phyloP scores from a whole-genome alignment of 306 rosid genomes.

The Vicia faba region DNA sequence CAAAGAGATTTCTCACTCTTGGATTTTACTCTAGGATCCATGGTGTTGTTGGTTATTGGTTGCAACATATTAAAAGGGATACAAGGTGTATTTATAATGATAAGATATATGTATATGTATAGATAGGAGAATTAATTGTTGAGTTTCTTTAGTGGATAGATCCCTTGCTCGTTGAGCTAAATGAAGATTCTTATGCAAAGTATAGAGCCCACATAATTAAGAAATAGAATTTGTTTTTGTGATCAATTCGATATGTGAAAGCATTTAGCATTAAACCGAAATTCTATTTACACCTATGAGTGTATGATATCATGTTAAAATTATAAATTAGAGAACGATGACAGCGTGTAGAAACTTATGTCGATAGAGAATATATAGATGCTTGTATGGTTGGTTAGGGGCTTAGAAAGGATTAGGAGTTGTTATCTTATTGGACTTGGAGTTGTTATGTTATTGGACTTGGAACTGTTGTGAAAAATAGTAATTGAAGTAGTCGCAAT shows the following conservation, averaged over 20 bases:
- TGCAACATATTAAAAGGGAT: constrained; percentile 5
- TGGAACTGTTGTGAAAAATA: too few relatives aligned
- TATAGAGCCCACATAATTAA: constrained; percentile 21
- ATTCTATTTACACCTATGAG: not conserved
- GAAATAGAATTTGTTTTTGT: constrained; percentile 26
- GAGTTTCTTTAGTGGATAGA: constrained; percentile 36
- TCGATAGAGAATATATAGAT: too few relatives aligned
- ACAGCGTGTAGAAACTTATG: too few relatives aligned
- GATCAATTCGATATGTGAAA: constrained; percentile 24
- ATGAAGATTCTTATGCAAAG: constrained; percentile 38
- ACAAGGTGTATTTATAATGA: constrained; percentile 39
- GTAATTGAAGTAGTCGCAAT: too few relatives aligned
- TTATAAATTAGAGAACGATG: not conserved
- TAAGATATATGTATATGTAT: constrained; percentile 11
- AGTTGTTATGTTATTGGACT: too few relatives aligned
- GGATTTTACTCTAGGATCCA: constrained; percentile 41
- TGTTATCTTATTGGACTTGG: too few relatives aligned
- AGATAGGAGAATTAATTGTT: constrained; percentile 20
- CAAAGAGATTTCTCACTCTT: constrained; percentile 53
- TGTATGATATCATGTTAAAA: not conserved
- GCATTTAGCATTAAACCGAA: constrained; percentile 7
- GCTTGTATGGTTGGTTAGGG: too few relatives aligned
- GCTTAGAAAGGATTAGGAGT: too few relatives aligned
- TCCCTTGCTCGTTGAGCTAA: constrained; percentile 43
- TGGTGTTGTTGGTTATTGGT: constrained; percentile 32